Base-by-base conservation (phyloP, 192 early-diverging fungal species). In the Backusella luteola region DNA sequence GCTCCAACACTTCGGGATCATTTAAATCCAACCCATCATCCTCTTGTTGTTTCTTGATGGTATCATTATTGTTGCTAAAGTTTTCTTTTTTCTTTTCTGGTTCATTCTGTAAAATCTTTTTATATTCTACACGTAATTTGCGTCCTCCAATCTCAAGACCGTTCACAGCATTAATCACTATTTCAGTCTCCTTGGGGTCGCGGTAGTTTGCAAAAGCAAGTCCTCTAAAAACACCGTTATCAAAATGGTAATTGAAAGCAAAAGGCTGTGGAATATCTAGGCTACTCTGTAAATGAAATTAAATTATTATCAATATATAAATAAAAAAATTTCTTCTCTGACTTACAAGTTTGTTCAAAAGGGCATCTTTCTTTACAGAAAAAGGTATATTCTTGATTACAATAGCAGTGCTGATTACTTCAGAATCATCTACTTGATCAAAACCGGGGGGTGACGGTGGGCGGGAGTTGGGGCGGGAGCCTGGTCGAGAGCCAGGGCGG, bases 381-480 rank as follows among this genome's bases (percentile, higher is more conserved):
- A 94, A 94, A 46, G 90, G 90, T 82, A 94, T 94, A 83, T 94
- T 94, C 80, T 94, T 94, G 81, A 94, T 92, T 35, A 94, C 93
- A 69, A 94, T 89, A 0, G 93, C 91, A 21, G 90, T 94, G 21
- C 90, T 89, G 70, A 94, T 94, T 19, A 77, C 73, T 29, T 76
- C 71, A 3, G 52, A 34, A 42, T 74, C 73, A 74, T 74, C 38
- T 39, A 1, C 36, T 7, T 36, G 34, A 34, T 52, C 49, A n/a
- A 52, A 52, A 42, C 23, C 38, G 36, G 34, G 34, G 21, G 53
- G 72, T 2, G 52, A 59, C 0, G 26, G 14, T 17, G 52, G 72
- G 1, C 34, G 34, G 23, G 34, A 35, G 15, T 19, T 35, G 3
- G 34, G 67, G 6, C 29, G 56, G 14, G 56, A 59, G 12, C 36